Percentiles rank a stretch among this genome's conserved stretches.
Evolutionary conservation across 331 rosid genomes (phyloP).

Genomic region (Saraca asoca): DNA sequence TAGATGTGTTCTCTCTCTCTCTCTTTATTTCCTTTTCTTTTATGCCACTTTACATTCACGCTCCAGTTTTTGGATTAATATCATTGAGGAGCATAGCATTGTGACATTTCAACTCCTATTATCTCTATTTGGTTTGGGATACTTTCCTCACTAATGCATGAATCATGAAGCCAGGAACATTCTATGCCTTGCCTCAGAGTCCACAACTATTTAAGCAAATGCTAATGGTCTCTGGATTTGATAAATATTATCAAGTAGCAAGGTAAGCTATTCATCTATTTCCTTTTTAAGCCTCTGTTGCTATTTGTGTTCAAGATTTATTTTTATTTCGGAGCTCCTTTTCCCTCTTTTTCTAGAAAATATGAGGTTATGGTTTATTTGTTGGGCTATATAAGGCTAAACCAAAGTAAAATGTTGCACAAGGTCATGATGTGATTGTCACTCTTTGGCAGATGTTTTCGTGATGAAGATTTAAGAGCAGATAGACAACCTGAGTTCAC

Average conservation of each 20-base stretch:
- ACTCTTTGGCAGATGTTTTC: constrained; percentile 67
- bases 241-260: constrained; percentile 90
- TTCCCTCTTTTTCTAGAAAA: background rate
- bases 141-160: constrained; percentile 37
- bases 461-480: constrained; percentile 96
- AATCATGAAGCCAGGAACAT: constrained; percentile 95
- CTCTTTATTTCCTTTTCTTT: background rate
- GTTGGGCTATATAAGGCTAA: background rate
- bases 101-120: background rate
- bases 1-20: background rate
- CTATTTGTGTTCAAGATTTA: background rate
- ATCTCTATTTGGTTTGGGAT: no score
- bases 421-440: constrained; percentile 15
- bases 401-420: background rate
- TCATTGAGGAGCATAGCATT: constrained; percentile 11
- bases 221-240: constrained; percentile 97
- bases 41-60: background rate
- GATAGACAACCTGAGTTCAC: constrained; percentile 98
- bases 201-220: constrained; percentile 97
- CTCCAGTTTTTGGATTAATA: constrained; percentile 19
- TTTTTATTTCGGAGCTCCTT: background rate
- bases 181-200: constrained; percentile 97
- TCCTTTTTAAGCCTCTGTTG: constrained; percentile 14
- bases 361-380: no score
- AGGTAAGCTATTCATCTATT: constrained; percentile 46